Conservation (phyloP, 352 stramenopile species). For the Phytophthora idaei region DNA sequence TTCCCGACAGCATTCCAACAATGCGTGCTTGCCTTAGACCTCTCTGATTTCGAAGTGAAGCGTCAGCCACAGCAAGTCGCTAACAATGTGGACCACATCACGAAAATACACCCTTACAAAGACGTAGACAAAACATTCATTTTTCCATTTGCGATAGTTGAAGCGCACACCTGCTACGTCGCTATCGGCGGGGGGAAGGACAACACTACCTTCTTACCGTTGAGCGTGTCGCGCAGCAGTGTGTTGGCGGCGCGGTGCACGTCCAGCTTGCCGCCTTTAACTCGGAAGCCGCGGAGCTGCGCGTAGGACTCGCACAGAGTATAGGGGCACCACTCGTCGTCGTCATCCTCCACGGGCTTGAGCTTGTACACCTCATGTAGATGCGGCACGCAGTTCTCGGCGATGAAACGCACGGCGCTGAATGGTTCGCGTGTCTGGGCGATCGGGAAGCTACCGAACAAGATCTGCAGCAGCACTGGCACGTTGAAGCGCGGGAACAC, state of each 20-base stretch:
- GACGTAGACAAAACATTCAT: constrained; percentile 18
- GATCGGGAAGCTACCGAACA: constrained; percentile 86
- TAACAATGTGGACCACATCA: constrained; percentile 13
- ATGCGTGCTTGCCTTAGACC: constrained; percentile 2
- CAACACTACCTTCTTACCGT: constrained; percentile 83
- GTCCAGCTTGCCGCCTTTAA: constrained; percentile 79
- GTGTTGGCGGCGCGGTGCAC: constrained; percentile 76
- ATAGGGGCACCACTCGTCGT: constrained; percentile 78
- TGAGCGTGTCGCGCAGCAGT: constrained; percentile 78
- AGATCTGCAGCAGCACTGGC: constrained; percentile 70
- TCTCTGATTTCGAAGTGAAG: constrained; percentile 7
- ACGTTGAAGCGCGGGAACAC: constrained; percentile 82
- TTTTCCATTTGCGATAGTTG: constrained; percentile 4
- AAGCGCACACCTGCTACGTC: background rate
- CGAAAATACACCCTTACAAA: background rate
- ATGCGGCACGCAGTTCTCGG: constrained; percentile 76
- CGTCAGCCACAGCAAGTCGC: background rate
- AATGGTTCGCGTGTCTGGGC: constrained; percentile 87
- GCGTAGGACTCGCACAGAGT: constrained; percentile 80
- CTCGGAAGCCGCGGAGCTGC: constrained; percentile 69
- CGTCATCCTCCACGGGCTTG: constrained; percentile 69
- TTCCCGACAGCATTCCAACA: constrained; percentile 29
- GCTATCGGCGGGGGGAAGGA: constrained; percentile 64
- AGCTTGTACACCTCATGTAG: constrained; percentile 87
- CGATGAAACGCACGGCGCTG: constrained; percentile 84